Conservation (phyloP, 2,329 filamentous ascomycete genomes). For the Didymella lethalis region DNA sequence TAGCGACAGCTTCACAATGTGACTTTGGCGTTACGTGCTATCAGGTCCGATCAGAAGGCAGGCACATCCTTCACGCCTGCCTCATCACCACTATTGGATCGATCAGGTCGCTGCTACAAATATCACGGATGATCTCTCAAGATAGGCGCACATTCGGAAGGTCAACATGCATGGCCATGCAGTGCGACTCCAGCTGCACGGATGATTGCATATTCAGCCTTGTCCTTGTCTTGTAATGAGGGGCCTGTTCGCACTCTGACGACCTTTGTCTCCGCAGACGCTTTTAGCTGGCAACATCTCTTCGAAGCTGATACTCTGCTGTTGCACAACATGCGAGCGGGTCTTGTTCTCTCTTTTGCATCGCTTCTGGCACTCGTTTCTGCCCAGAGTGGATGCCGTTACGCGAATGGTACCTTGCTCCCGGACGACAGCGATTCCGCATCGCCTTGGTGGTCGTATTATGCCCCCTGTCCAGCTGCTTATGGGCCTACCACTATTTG, state of each 20-base stretch:
- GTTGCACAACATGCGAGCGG: not conserved
- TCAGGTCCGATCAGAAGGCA: no score
- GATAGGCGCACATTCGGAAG: not conserved
- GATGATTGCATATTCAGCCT: not conserved
- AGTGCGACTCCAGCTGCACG: not conserved
- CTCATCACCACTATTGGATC: no score
- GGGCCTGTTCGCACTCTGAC: not conserved
- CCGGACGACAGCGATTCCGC: not conserved
- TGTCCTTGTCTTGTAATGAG: not conserved
- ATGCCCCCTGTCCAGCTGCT: not conserved
- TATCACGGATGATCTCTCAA: not conserved
- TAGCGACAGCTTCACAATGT: no score
- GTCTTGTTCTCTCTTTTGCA: not conserved
- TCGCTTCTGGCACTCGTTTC: not conserved
- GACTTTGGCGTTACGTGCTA: no score
- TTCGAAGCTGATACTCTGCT: not conserved
- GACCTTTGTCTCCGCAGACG: not conserved
- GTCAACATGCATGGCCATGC: not conserved
- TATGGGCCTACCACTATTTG: not conserved
- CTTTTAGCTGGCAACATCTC: not conserved
- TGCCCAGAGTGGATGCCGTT: not conserved
- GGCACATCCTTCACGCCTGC: no score
- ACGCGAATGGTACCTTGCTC: not conserved
- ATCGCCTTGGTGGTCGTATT: not conserved
- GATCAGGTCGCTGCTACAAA: no score